Evolutionary conservation across 257 asterid genomes (phyloP), one percentile per base, ranked within the genome.

Genomic region (Oldenlandia corymbosa): DNA sequence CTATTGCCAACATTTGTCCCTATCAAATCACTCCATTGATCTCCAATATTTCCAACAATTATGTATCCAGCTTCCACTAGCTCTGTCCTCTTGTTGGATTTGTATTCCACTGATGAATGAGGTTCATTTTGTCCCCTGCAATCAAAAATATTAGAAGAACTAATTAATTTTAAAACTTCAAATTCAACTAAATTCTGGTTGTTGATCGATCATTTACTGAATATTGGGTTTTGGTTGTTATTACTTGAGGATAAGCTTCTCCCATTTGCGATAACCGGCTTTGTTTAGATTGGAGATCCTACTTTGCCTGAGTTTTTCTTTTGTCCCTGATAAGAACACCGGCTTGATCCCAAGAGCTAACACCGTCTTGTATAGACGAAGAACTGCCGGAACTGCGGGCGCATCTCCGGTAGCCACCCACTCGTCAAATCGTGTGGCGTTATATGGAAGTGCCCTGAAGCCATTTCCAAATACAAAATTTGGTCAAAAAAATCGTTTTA

Each of bases 41-140:
- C 95, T 62, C 95, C 95, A 17, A 79, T 48, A 14, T 86, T 86
- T 41, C 89, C 95, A 36, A 84, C 64, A 4, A 86, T 84, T 71
- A 74, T 69, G n/a, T 84, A 86, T 5, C 89, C 91, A 4, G 74
- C 58, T 0, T 71, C 50, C 60, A 76, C 87, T 0, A 84, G 36
- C 47, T 78, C 81, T 16, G 41, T 65, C 53, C 84, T 76, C 67
- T 73, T 71, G 23, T 3, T 2, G 0, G 82, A 73, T 34, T 81
- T 81, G 62, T 71, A 78, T 43, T 42, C 67, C 37, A 50, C 42
- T 16, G 73, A 60, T 4, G 77, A 18, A 14, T 68, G 73, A 0
- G 23, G 58, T 21, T 78, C 82, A 27, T 58, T 43, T 1, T 26
- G 67, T 62, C 69, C 69, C 80, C 87, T 81, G 65, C 65, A 66